Evolutionary conservation across 371 early-diverging fungal species (phyloP).

Genomic region (Smittium mucronatum): DNA sequence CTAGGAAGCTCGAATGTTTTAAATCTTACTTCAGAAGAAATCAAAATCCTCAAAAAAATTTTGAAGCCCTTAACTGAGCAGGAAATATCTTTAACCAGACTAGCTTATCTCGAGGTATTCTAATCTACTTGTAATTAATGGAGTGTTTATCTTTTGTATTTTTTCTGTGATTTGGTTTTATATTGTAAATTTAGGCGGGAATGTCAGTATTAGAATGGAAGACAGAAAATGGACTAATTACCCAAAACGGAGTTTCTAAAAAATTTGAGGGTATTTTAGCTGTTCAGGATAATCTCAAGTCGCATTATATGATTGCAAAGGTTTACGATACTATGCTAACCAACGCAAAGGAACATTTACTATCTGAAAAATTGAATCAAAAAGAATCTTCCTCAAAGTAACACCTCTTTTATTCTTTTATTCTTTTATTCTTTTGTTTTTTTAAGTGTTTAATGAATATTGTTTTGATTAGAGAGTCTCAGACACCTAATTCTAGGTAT

Average conservation of each 20-base stretch:
- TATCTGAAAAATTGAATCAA: slow-evolving; percentile 5
- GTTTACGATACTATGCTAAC: slow-evolving; percentile 20
- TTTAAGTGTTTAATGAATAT: too few relatives aligned
- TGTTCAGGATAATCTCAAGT: slow-evolving; percentile 28
- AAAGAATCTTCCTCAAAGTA: background rate
- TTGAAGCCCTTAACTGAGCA: background rate
- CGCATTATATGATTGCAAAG: slow-evolving; percentile 26
- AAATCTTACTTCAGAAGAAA: background rate
- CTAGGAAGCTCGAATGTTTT: background rate
- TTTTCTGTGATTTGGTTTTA: background rate
- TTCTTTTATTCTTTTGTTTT: too few relatives aligned
- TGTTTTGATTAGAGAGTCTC: too few relatives aligned
- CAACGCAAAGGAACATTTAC: background rate
- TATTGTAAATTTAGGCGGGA: slow-evolving; percentile 7
- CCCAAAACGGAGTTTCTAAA: slow-evolving; percentile 11
- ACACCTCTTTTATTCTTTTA: background rate
- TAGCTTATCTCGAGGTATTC: background rate
- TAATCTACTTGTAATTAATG: too few relatives aligned
- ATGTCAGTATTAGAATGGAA: slow-evolving; percentile 25
- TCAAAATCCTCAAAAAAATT: background rate
- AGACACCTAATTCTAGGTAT: too few relatives aligned
- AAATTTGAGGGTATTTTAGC: slow-evolving; percentile 22
- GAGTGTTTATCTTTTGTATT: background rate
- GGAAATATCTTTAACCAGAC: background rate
- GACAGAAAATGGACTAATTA: slow-evolving; percentile 17